Conservation (phyloP, 139 green algal genomes). For the Trebouxia sp. region DNA sequence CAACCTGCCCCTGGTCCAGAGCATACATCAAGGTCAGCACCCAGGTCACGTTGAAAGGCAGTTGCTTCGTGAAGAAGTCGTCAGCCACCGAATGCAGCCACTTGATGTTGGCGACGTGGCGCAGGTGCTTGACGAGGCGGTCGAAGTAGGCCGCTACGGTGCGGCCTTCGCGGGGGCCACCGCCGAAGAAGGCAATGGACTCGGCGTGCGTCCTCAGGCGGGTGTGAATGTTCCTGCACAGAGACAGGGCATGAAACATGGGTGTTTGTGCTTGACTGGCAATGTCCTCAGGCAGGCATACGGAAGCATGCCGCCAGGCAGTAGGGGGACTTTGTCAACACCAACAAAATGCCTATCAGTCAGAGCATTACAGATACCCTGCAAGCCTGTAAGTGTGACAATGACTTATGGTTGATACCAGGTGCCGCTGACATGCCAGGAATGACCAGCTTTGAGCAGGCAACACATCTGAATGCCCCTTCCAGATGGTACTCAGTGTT, state of each 20-base stretch:
- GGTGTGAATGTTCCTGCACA: constrained; percentile 44
- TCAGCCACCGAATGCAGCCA: constrained; percentile 74
- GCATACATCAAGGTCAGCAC: constrained; percentile 74
- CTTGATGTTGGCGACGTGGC: constrained; percentile 35
- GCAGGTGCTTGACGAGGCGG: constrained; percentile 47
- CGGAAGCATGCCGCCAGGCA: too few relatives aligned
- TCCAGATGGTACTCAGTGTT: constrained; percentile 53
- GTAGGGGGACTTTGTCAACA: too few relatives aligned
- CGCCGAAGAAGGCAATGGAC: constrained; percentile 73
- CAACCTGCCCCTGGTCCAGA: constrained; percentile 50
- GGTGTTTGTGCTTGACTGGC: too few relatives aligned
- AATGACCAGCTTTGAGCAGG: too few relatives aligned
- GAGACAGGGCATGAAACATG: background rate
- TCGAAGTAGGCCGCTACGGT: constrained; percentile 45
- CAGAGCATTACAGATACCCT: too few relatives aligned
- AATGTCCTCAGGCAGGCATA: too few relatives aligned
- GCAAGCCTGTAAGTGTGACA: too few relatives aligned
- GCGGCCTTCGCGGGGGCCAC: constrained; percentile 53
- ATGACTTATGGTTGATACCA: too few relatives aligned
- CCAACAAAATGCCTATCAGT: too few relatives aligned
- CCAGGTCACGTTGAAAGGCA: constrained; percentile 84
- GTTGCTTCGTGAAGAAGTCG: constrained; percentile 82
- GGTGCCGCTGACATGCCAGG: too few relatives aligned
- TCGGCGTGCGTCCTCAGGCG: constrained; percentile 66
- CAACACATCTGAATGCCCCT: constrained; percentile 47